Conservation (phyloP, 768 basidiomycete species). For the Phaeotremella skinneri region DNA sequence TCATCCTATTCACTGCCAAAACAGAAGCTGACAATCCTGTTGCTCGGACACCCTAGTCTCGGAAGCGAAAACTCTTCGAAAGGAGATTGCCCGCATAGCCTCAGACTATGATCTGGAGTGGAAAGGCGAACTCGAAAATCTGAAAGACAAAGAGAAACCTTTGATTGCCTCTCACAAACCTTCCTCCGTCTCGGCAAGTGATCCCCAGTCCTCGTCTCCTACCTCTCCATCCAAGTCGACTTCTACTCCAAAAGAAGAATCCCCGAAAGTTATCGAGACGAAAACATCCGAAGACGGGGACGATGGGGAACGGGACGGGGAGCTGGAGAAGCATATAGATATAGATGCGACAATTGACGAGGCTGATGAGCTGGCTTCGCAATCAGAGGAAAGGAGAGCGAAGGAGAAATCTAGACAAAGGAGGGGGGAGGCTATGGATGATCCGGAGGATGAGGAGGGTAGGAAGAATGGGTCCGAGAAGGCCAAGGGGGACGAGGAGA, state of each 20-base stretch:
- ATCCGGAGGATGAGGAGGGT: constrained; percentile 14
- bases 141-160: constrained; percentile 39
- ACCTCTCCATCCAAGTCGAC: background rate
- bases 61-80: constrained; percentile 58
- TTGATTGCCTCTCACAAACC: background rate
- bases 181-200: background rate
- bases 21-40: background rate
- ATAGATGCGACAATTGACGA: constrained; percentile 49
- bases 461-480: constrained; percentile 6
- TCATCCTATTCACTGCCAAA: background rate
- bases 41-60: constrained; percentile 46
- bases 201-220: background rate
- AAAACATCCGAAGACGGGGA: constrained; percentile 4
- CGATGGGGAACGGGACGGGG: background rate
- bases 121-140: constrained; percentile 51
- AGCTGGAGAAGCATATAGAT: constrained; percentile 23
- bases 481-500: background rate
- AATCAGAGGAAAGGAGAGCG: constrained; percentile 31
- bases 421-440: constrained; percentile 39
- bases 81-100: constrained; percentile 62
- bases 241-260: background rate
- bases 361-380: constrained; percentile 43
- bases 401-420: constrained; percentile 36
- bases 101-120: constrained; percentile 62
- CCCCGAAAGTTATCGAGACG: background rate